These are phyloP conservation scores for Diplodia seriata DNA, from an alignment of 2,329 filamentous ascomycete species.

Conservation along the genomic window DNA sequence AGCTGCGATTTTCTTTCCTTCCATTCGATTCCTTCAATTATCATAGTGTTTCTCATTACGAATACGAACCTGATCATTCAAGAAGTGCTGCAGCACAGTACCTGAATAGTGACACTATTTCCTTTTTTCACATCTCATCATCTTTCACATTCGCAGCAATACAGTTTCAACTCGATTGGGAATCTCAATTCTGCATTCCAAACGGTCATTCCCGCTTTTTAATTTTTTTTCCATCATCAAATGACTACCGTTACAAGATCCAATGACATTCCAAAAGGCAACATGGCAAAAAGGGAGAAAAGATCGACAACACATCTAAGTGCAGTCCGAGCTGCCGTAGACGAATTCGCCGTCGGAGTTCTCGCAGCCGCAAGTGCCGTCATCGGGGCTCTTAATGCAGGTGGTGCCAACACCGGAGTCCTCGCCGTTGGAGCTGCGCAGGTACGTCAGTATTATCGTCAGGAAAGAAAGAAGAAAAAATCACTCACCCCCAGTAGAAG, in stretches of 20 bases:
- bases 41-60: too few species aligned
- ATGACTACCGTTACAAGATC: background rate
- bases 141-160: background rate
- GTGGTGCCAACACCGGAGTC: conserved; percentile 38
- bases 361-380: conserved; percentile 27
- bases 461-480: conserved; percentile 51
- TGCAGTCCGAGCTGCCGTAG: conserved; percentile 1
- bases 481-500: conserved; percentile 22
- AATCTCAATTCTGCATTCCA: background rate
- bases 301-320: background rate
- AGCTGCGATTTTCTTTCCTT: too few species aligned
- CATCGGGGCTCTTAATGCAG: conserved; percentile 40
- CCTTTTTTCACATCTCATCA: background rate
- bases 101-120: too few species aligned
- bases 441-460: conserved; percentile 26
- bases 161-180: background rate
- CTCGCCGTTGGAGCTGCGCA: conserved; percentile 35
- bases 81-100: too few species aligned
- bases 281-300: background rate
- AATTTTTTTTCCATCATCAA: background rate
- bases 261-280: background rate
- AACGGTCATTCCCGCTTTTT: background rate
- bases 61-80: too few species aligned
- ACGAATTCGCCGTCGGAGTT: conserved; percentile 21
- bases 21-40: too few species aligned